Conservation (phyloP, 139 green algal genomes). For the Dunaliella sp. region DNA sequence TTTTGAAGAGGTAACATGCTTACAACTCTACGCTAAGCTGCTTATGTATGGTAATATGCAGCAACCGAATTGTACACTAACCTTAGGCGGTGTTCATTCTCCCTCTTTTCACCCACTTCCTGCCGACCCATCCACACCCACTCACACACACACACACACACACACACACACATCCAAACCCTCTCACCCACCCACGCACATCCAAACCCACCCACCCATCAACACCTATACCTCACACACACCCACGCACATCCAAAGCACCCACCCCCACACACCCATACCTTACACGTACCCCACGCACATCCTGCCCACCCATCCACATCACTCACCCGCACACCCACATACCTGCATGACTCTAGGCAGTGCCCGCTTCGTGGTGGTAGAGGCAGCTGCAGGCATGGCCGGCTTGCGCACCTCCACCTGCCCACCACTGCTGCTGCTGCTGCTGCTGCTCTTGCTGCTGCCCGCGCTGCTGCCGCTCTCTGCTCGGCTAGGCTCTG, state of each 20-base stretch:
- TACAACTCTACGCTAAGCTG: no score
- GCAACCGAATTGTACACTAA: no score
- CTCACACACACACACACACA: not conserved
- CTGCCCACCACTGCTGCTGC: not conserved
- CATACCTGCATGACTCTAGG: not conserved
- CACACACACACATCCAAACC: not conserved
- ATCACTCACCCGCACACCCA: not conserved
- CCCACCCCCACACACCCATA: not conserved
- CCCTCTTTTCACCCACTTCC: no score
- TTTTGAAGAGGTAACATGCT: no score
- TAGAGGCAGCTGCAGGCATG: not conserved
- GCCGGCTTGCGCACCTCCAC: not conserved
- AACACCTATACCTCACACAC: no score
- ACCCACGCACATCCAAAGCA: no score
- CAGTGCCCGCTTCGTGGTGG: not conserved
- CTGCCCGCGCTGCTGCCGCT: not conserved
- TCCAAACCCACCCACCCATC: not conserved
- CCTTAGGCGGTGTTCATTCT: no score
- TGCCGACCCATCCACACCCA: not conserved
- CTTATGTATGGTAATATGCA: no score
- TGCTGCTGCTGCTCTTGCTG: not conserved
- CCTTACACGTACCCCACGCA: no score
- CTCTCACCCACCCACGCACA: conserved; percentile 15
- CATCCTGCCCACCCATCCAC: not conserved
- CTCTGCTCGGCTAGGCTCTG: not conserved